Evolutionary conservation across 2,329 filamentous ascomycete species (phyloP).

Genomic region (Dothistroma pini): DNA sequence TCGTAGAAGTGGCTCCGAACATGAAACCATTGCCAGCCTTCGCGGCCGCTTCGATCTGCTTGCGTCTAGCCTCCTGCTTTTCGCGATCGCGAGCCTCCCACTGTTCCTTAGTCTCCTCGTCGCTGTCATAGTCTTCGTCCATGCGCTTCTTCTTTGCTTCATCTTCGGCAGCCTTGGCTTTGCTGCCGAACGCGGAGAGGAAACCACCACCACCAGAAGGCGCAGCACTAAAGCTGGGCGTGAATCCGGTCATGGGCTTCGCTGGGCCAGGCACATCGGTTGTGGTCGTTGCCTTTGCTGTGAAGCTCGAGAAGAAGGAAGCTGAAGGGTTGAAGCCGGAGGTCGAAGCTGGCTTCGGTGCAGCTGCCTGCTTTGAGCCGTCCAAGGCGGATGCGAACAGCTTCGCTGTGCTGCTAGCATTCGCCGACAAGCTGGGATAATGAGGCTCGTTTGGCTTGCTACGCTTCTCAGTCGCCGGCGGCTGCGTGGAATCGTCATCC

Average conservation of each 20-base stretch:
- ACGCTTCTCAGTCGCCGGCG: constrained; percentile 32
- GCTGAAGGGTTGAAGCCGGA: constrained; percentile 21
- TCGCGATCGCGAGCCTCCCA: constrained; percentile 48
- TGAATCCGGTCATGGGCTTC: constrained; percentile 13
- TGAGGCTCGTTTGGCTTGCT: constrained; percentile 26
- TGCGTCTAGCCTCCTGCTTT: constrained; percentile 44
- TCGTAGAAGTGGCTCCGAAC: constrained; percentile 11
- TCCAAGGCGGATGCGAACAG: constrained; percentile 32
- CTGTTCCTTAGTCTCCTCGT: constrained; percentile 49
- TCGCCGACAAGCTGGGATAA: constrained; percentile 32
- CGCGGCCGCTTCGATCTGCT: constrained; percentile 39
- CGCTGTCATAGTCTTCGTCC: constrained; percentile 51
- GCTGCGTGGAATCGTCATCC: constrained; percentile 14
- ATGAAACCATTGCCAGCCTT: constrained; percentile 32
- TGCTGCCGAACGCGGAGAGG: constrained; percentile 38
- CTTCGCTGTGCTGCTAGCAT: constrained; percentile 31
- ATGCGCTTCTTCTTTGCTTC: constrained; percentile 48
- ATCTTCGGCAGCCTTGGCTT: constrained; percentile 39
- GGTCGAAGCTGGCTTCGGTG: constrained; percentile 7
- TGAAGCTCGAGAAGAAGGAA: constrained; percentile 14
- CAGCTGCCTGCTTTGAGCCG: constrained; percentile 16
- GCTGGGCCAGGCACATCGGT: constrained; percentile 6
- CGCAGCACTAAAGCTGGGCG: constrained; percentile 19
- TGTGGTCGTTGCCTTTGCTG: constrained; percentile 6
- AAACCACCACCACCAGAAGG: constrained; percentile 35